Conservation (phyloP, 495 filamentous ascomycete species). For the Aspergillus avenaceus region DNA sequence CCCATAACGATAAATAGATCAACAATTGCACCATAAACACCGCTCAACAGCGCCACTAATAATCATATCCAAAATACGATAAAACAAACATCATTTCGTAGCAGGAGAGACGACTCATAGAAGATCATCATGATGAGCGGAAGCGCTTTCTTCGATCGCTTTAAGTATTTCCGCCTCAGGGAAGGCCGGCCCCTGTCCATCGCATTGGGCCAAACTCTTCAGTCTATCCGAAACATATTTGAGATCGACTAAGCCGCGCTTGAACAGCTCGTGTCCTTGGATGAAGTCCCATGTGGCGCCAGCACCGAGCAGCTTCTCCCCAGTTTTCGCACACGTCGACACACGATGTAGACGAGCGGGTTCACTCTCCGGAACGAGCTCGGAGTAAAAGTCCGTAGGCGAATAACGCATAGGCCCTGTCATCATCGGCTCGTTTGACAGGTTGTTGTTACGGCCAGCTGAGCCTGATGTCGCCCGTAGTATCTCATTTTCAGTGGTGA, state of each 20-base stretch:
- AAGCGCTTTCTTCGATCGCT: slow-evolving; percentile 76
- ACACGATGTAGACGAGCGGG: slow-evolving; percentile 62
- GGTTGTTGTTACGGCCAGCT: slow-evolving; percentile 15
- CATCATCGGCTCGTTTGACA: slow-evolving; percentile 25
- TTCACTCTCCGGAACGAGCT: slow-evolving; percentile 33
- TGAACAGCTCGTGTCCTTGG: slow-evolving; percentile 74
- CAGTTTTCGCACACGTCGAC: slow-evolving; percentile 56
- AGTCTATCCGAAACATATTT: slow-evolving; percentile 70
- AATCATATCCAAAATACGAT: slow-evolving; percentile 1
- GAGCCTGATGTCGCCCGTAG: slow-evolving; percentile 67
- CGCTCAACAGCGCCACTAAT: neutral
- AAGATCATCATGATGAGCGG: slow-evolving; percentile 68
- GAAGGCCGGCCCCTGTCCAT: slow-evolving; percentile 89
- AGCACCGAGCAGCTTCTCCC: slow-evolving; percentile 74
- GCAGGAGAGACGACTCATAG: slow-evolving; percentile 44
- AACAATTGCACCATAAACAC: slow-evolving; percentile 4
- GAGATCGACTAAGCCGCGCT: slow-evolving; percentile 80
- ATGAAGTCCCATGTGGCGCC: slow-evolving; percentile 90
- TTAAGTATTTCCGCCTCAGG: slow-evolving; percentile 67
- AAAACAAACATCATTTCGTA: slow-evolving; percentile 6
- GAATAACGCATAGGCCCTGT: slow-evolving; percentile 72
- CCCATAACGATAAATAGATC: too few species aligned
- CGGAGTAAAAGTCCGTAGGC: slow-evolving; percentile 61
- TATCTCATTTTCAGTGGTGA: slow-evolving; percentile 88
- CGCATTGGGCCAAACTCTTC: slow-evolving; percentile 74